A percentile compares a stretch with the other conserved stretches of the same genome.
These are phyloP conservation scores for Pseudogymnoascus sp. DNA, from an alignment of 2,329 filamentous ascomycete species.

Conservation along the genomic window DNA sequence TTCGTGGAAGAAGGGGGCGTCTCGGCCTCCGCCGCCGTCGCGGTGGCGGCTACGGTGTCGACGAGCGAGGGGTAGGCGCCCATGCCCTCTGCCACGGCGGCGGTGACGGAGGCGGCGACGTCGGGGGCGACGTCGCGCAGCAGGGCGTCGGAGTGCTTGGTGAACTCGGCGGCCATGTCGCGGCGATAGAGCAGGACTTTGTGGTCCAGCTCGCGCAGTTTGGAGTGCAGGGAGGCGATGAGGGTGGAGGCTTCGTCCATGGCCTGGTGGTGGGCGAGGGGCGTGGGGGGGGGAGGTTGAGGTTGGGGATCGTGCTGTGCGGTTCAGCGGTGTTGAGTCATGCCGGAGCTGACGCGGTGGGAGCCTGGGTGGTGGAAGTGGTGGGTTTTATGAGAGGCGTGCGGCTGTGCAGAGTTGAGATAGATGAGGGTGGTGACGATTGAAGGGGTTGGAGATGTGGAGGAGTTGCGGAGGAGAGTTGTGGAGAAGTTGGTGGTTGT, in stretches of 20 bases:
- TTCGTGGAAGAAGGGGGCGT: neutral
- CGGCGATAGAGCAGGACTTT: conserved; percentile 49
- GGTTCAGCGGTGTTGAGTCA: neutral
- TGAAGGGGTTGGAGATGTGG: neutral
- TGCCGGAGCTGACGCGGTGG: neutral
- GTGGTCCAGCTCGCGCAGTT: conserved; percentile 47
- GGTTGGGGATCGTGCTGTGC: neutral
- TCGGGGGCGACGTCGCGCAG: conserved; percentile 39
- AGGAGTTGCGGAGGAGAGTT: neutral
- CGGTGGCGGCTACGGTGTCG: neutral
- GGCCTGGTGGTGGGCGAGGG: conserved; percentile 64
- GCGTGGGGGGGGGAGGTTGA: neutral
- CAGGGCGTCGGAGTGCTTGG: conserved; percentile 43
- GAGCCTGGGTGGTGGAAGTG: neutral
- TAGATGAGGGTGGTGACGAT: neutral
- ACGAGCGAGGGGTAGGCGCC: conserved; percentile 20
- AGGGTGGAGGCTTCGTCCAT: conserved; percentile 69
- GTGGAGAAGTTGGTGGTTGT: neutral
- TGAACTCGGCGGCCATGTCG: conserved; percentile 49
- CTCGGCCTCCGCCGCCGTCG: neutral
- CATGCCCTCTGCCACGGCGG: conserved; percentile 29
- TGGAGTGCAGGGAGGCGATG: conserved; percentile 53
- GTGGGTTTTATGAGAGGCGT: neutral
- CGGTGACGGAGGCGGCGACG: conserved; percentile 40
- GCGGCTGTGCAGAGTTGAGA: neutral